Conservation (phyloP, 257 asterid species). For the Solanum commersonii region DNA sequence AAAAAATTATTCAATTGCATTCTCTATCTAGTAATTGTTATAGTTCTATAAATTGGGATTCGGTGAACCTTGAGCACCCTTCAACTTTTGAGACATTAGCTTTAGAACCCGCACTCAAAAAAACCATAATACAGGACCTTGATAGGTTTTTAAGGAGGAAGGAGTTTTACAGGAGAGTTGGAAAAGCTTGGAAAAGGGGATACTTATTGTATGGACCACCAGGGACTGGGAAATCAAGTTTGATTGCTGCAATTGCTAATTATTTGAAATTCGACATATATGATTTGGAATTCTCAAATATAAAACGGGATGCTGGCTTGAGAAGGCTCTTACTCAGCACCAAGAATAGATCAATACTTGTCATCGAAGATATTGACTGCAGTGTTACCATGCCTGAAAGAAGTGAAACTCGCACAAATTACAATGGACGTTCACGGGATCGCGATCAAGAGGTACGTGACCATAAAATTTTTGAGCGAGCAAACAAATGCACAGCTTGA, state of each 20-base stretch:
- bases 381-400: conserved; percentile 43
- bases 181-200: conserved; percentile 80
- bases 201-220: conserved; percentile 74
- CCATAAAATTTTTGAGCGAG: not conserved
- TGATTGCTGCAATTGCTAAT: conserved; percentile 73
- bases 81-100: conserved; percentile 64
- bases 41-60: conserved; percentile 30
- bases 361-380: conserved; percentile 78
- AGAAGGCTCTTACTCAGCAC: conserved; percentile 55
- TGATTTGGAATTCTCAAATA: conserved; percentile 50
- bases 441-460: conserved; percentile 10
- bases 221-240: conserved; percentile 68
- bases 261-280: conserved; percentile 61
- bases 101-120: conserved; percentile 33
- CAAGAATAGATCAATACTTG: conserved; percentile 48
- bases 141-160: conserved; percentile 54
- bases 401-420: not conserved
- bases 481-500: not conserved
- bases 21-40: conserved; percentile 12
- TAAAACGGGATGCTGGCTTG: conserved; percentile 49
- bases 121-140: conserved; percentile 30
- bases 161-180: conserved; percentile 56
- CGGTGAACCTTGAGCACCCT: conserved; percentile 58
- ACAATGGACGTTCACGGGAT: conserved; percentile 13
- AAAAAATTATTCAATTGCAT: conserved; percentile 38